These are phyloP conservation scores for Beverwykella pulmonaria DNA, from an alignment of 495 filamentous ascomycete species.

Conservation along the genomic window DNA sequence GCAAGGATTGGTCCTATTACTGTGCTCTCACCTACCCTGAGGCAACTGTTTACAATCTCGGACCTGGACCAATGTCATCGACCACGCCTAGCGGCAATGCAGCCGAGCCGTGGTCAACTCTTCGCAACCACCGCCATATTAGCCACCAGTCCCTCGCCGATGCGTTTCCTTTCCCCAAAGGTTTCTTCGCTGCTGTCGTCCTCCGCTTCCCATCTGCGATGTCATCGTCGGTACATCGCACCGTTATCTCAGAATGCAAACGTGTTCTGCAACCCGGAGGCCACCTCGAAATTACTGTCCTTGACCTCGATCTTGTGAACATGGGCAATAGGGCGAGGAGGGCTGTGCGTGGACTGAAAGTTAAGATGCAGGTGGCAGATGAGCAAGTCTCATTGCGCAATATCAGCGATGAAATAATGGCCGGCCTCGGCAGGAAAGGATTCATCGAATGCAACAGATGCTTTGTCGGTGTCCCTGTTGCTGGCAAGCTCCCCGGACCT, in stretches of 20 bases:
- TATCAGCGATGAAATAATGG: slow-evolving; percentile 75
- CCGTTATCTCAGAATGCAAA: slow-evolving; percentile 83
- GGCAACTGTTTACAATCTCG: slow-evolving; percentile 84
- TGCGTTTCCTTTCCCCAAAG: slow-evolving; percentile 83
- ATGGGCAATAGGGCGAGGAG: slow-evolving; percentile 66
- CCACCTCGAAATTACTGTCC: slow-evolving; percentile 62
- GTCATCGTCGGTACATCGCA: slow-evolving; percentile 72
- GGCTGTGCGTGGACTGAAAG: slow-evolving; percentile 76
- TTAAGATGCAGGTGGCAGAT: slow-evolving; percentile 67
- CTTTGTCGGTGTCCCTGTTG: slow-evolving; percentile 85
- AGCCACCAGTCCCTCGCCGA: slow-evolving; percentile 67
- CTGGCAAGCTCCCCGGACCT: slow-evolving; percentile 60
- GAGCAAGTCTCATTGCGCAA: slow-evolving; percentile 69
- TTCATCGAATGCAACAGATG: slow-evolving; percentile 86
- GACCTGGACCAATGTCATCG: slow-evolving; percentile 45
- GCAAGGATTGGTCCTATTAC: slow-evolving; percentile 96
- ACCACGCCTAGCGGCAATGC: slow-evolving; percentile 47
- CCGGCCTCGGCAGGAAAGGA: slow-evolving; percentile 72
- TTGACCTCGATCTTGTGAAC: slow-evolving; percentile 49
- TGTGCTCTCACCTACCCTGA: slow-evolving; percentile 87
- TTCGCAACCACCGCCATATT: slow-evolving; percentile 70
- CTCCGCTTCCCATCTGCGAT: slow-evolving; percentile 82
- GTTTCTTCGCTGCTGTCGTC: slow-evolving; percentile 83
- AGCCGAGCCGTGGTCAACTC: slow-evolving; percentile 59
- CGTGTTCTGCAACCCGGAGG: slow-evolving; percentile 89